phyloP scores from a whole-genome alignment of 768 basidiomycete species.

The Auricularia cornea region DNA sequence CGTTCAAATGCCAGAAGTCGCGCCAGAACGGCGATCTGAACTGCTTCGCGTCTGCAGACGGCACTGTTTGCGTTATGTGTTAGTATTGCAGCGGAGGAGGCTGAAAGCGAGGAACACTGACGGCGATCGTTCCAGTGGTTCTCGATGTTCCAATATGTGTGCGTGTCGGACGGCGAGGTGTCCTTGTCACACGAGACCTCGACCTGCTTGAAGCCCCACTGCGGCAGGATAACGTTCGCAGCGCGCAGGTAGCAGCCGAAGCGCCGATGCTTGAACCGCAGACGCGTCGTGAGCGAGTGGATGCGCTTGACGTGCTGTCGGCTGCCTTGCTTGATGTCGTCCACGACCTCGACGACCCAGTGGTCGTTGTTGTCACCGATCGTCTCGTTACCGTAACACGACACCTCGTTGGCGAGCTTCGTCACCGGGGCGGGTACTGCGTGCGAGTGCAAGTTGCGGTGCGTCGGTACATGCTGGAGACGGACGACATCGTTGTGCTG shows the following conservation, averaged over 20 bases:
- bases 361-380: conserved; percentile 84
- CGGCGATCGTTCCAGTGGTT: conserved; percentile 93
- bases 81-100: not conserved
- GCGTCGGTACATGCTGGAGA: conserved; percentile 73
- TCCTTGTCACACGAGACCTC: conserved; percentile 92
- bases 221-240: conserved; percentile 80
- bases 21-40: conserved; percentile 89
- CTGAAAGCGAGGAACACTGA: conserved; percentile 34
- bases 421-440: conserved; percentile 77
- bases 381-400: conserved; percentile 87
- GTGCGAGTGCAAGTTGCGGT: conserved; percentile 91
- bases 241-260: conserved; percentile 87
- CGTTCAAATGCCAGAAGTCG: conserved; percentile 98
- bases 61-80: conserved; percentile 46
- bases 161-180: conserved; percentile 67
- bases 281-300: conserved; percentile 82
- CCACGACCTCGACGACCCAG: conserved; percentile 90
- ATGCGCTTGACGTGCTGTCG: conserved; percentile 55
- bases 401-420: conserved; percentile 85
- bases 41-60: conserved; percentile 69
- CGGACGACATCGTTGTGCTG: conserved; percentile 71
- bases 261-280: conserved; percentile 71
- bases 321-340: conserved; percentile 67
- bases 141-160: conserved; percentile 98
- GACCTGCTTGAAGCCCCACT: conserved; percentile 99